Percentiles rank a stretch among this genome's conserved stretches.
Evolutionary conservation across 352 stramenopile species (phyloP).

Genomic region (Phytopythium aichiense): DNA sequence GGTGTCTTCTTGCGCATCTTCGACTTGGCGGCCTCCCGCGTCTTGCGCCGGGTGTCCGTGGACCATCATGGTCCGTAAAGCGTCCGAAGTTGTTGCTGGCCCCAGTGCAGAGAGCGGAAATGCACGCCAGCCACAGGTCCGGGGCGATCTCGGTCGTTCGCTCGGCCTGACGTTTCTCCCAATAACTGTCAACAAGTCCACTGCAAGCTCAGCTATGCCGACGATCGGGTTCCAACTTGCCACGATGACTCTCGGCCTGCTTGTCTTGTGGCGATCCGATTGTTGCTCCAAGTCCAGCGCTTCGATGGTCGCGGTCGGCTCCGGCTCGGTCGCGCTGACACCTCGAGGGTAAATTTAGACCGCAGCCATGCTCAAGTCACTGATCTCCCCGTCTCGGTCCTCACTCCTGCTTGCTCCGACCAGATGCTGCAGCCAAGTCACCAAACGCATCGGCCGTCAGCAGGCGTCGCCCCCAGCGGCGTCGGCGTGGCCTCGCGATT

Average conservation of each 20-base stretch:
- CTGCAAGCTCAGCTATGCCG: no score
- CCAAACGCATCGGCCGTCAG: background rate
- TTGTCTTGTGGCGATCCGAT: background rate
- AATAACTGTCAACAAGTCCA: no score
- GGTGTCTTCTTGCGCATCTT: background rate
- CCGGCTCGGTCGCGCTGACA: background rate
- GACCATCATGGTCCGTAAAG: background rate
- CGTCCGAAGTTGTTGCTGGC: background rate
- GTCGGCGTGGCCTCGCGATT: constrained; percentile 3
- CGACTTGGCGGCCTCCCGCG: background rate
- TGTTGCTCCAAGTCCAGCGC: background rate
- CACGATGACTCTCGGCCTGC: no score
- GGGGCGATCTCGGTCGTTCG: background rate
- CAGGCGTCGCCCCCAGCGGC: background rate
- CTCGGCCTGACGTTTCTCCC: background rate
- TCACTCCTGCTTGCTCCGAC: background rate
- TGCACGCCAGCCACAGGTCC: background rate
- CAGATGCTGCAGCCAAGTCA: background rate
- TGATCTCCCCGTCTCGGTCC: no score
- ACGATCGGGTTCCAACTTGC: no score
- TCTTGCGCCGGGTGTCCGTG: background rate
- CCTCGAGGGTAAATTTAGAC: constrained; percentile 2
- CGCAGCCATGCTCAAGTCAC: background rate
- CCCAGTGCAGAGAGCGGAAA: background rate
- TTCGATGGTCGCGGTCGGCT: background rate